A percentile compares a stretch with the other conserved stretches of the same genome.
Evolutionary conservation across 148 eudicot species (phyloP).

Genomic region (Talinum fruticosum): DNA sequence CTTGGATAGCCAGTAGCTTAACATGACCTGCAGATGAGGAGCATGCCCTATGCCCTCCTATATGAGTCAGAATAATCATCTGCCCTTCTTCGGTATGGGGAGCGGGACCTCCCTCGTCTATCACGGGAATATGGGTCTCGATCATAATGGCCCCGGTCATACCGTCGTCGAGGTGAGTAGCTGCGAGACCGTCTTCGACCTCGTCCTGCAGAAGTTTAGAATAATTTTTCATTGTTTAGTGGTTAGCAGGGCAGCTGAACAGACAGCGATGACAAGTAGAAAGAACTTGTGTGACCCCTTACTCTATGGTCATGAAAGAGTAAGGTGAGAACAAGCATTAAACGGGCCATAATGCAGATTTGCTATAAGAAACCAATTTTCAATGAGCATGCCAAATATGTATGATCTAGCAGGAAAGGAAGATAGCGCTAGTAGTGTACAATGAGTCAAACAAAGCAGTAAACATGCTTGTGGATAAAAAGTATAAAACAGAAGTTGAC

Average conservation of each 20-base stretch:
- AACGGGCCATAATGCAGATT: no score
- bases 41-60: slow-evolving; percentile 44
- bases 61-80: slow-evolving; percentile 35
- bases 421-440: background rate
- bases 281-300: no score
- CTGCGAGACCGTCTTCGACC: slow-evolving; percentile 45
- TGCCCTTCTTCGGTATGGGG: slow-evolving; percentile 50
- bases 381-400: background rate
- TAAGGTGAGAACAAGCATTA: no score
- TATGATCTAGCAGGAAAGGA: background rate
- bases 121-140: slow-evolving; percentile 49
- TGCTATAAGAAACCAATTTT: no score
- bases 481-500: background rate
- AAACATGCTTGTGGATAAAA: background rate
- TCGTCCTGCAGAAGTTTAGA: slow-evolving; percentile 27
- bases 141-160: slow-evolving; percentile 37
- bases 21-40: slow-evolving; percentile 16
- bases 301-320: no score
- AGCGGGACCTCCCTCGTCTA: slow-evolving; percentile 40
- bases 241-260: no score
- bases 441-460: background rate
- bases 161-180: slow-evolving; percentile 45
- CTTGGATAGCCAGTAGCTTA: slow-evolving; percentile 22
- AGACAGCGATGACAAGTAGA: no score
- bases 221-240: background rate